A percentile compares a stretch with the other conserved stretches of the same genome.
phyloP scores from a whole-genome alignment of 225 moss, liverwort and hornwort species.

The Asterella californica region DNA sequence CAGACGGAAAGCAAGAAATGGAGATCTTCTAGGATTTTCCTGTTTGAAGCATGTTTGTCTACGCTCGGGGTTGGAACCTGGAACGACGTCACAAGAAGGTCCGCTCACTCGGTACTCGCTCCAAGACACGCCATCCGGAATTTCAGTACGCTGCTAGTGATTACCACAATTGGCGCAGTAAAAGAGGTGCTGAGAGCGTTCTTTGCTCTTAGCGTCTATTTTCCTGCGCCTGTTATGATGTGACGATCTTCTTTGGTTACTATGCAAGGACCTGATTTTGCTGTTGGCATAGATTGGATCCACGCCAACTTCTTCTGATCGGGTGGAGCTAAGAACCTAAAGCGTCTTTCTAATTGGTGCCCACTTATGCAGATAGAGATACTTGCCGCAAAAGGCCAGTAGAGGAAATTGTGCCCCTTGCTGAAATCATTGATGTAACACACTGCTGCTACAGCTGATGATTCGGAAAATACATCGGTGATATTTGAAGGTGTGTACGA shows the following conservation, averaged over 20 bases:
- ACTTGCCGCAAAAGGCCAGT: constrained; percentile 73
- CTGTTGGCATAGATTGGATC: too few relatives aligned
- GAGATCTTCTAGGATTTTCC: constrained; percentile 70
- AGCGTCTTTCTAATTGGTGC: background rate
- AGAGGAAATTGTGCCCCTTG: constrained; percentile 68
- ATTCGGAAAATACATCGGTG: constrained; percentile 74
- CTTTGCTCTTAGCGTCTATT: too few relatives aligned
- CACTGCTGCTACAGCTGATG: constrained; percentile 18
- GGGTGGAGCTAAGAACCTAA: background rate
- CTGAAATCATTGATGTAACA: constrained; percentile 21
- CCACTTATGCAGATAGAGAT: constrained; percentile 67
- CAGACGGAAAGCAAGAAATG: constrained; percentile 53
- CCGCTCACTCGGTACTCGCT: background rate
- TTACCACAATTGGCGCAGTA: too few relatives aligned
- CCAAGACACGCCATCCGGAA: background rate
- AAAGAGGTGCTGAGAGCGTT: too few relatives aligned
- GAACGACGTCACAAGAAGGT: constrained; percentile 96
- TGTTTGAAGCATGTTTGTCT: constrained; percentile 74
- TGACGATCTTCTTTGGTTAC: background rate
- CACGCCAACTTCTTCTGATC: background rate
- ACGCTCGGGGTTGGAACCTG: constrained; percentile 91
- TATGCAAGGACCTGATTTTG: too few relatives aligned
- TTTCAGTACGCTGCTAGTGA: background rate
- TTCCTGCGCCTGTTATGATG: too few relatives aligned
- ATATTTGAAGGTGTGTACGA: constrained; percentile 73